Evolutionary conservation across 768 basidiomycete genomes (phyloP).

Genomic region (Cantharellus cinnabarinus): DNA sequence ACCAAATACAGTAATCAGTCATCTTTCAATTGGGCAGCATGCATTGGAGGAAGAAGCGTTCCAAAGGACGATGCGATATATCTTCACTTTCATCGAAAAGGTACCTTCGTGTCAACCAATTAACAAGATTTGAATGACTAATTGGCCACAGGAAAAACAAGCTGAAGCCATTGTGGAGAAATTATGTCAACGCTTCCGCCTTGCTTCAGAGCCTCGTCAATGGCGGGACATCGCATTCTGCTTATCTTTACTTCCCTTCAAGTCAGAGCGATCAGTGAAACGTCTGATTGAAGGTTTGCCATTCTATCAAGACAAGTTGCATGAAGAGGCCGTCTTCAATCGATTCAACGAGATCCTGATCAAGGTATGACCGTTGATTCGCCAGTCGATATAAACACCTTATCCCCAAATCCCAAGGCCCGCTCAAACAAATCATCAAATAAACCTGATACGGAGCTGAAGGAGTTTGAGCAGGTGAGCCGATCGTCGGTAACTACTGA

Average conservation of each 20-base stretch:
- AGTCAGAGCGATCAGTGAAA: constrained; percentile 89
- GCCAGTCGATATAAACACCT: background rate
- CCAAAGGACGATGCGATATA: constrained; percentile 82
- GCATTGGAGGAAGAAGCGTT: constrained; percentile 85
- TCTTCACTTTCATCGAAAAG: constrained; percentile 95
- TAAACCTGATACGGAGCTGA: constrained; percentile 82
- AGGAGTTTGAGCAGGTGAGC: constrained; percentile 76
- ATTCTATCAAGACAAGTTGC: constrained; percentile 89
- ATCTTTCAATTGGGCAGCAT: constrained; percentile 75
- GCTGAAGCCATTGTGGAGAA: constrained; percentile 95
- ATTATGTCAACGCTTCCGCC: constrained; percentile 84
- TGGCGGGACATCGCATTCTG: constrained; percentile 98
- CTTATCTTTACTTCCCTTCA: constrained; percentile 84
- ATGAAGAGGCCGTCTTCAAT: constrained; percentile 62
- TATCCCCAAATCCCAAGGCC: constrained; percentile 26
- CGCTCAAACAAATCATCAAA: constrained; percentile 78
- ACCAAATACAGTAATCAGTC: constrained; percentile 57
- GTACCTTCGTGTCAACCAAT: constrained; percentile 19
- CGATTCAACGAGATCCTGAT: constrained; percentile 77
- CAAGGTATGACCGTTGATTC: constrained; percentile 28
- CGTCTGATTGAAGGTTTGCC: constrained; percentile 84
- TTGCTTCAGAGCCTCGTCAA: constrained; percentile 74
- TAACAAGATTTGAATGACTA: background rate
- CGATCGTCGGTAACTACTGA: constrained; percentile 6
- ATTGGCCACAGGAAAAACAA: constrained; percentile 64